Conservation (phyloP, 352 stramenopile genomes). For the Pythium phragmiticola region DNA sequence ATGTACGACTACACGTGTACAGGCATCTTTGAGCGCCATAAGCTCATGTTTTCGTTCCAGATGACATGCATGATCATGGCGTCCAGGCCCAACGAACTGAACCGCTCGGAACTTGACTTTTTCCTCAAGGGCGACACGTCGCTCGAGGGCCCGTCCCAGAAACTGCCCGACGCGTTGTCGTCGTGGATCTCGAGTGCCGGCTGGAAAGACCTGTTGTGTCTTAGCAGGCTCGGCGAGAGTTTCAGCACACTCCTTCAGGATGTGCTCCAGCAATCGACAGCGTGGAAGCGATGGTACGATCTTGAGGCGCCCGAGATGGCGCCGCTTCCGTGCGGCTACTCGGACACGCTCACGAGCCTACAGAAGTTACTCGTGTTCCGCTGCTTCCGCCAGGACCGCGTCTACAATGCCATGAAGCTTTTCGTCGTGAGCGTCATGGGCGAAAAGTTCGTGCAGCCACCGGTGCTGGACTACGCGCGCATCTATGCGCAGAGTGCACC, state of each 20-base stretch:
- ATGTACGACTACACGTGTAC: constrained; percentile 97
- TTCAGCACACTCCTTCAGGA: constrained; percentile 59
- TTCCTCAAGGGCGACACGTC: constrained; percentile 96
- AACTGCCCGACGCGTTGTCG: constrained; percentile 63
- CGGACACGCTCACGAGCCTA: constrained; percentile 73
- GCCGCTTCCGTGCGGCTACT: constrained; percentile 80
- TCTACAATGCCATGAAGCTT: constrained; percentile 95
- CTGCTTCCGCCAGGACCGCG: constrained; percentile 93
- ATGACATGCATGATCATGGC: constrained; percentile 96
- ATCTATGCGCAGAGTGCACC: constrained; percentile 91
- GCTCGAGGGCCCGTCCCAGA: constrained; percentile 70
- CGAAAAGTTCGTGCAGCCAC: constrained; percentile 94
- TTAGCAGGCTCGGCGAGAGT: constrained; percentile 67
- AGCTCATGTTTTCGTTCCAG: constrained; percentile 97
- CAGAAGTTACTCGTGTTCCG: constrained; percentile 92
- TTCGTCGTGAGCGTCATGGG: constrained; percentile 92
- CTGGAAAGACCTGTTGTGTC: constrained; percentile 93
- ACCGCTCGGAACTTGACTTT: constrained; percentile 91
- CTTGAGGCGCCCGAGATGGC: constrained; percentile 88
- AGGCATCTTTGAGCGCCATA: constrained; percentile 97
- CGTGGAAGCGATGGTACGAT: constrained; percentile 94
- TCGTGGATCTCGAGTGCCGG: constrained; percentile 84
- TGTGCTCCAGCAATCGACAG: constrained; percentile 43
- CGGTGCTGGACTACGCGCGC: constrained; percentile 91
- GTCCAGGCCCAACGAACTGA: constrained; percentile 68